These are phyloP conservation scores for Geotrichum citri-aurantii DNA, from an alignment of 1,139 yeast genomes.

Conservation along the genomic window DNA sequence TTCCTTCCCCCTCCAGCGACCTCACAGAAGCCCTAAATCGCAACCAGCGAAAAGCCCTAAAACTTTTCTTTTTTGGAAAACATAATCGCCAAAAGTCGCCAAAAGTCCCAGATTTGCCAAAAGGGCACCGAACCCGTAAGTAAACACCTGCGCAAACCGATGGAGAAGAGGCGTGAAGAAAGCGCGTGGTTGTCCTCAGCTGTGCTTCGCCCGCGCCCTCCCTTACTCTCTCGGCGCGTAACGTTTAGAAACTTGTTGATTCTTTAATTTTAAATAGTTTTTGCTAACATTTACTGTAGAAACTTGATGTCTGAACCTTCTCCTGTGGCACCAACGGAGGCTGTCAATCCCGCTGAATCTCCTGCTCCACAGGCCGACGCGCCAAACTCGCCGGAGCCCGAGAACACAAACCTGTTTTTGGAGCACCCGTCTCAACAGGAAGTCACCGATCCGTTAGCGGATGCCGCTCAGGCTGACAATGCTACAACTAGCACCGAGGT, in stretches of 20 bases:
- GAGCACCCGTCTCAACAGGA: neutral
- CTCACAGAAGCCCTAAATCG: slow-evolving; percentile 4
- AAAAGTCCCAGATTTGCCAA: neutral
- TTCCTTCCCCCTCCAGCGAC: neutral
- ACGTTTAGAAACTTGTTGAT: too few species aligned
- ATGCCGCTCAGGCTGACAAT: neutral
- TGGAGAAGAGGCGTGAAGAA: neutral
- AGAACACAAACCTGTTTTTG: neutral
- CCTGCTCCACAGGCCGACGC: neutral
- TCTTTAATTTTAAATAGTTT: neutral
- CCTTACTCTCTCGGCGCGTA: too few species aligned
- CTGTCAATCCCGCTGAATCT: neutral
- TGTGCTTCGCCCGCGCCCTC: too few species aligned
- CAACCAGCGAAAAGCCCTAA: slow-evolving; percentile 1
- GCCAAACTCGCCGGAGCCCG: neutral
- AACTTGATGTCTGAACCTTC: neutral
- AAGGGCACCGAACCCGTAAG: neutral
- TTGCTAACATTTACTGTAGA: neutral
- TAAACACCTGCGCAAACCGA: neutral
- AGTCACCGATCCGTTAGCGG: neutral
- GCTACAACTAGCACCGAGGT: neutral
- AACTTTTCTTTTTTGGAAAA: neutral
- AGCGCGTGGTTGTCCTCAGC: neutral
- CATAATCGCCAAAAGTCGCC: neutral
- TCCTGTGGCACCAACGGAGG: neutral